A percentile compares a stretch with the other conserved stretches of the same genome.
Evolutionary conservation across 306 rosid species (phyloP).

Genomic region (Aeschynomene evenia): DNA sequence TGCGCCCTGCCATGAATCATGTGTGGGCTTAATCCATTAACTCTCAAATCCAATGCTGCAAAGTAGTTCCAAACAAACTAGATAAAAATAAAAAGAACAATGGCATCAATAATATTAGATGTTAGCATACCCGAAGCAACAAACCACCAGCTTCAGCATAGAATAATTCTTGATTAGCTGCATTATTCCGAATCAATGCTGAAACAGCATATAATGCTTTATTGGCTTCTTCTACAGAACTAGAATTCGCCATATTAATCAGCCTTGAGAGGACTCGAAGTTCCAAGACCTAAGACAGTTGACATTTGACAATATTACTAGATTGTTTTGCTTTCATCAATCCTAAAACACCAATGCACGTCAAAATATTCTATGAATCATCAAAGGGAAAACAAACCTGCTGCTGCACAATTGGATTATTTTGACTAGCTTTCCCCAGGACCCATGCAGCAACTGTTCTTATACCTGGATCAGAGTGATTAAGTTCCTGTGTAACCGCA

Average conservation of each 20-base stretch:
- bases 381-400: constrained; percentile 49
- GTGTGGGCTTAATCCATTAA: too few relatives aligned
- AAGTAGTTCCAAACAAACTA: background rate
- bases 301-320: constrained; percentile 18
- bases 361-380: constrained; percentile 7
- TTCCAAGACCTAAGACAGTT: constrained; percentile 57
- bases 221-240: constrained; percentile 67
- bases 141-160: constrained; percentile 59
- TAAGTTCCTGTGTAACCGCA: constrained; percentile 53
- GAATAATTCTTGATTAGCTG: constrained; percentile 63
- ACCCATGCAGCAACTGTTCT: constrained; percentile 84
- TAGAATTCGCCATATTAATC: constrained; percentile 67
- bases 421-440: constrained; percentile 83
- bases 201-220: constrained; percentile 89
- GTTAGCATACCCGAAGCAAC: constrained; percentile 63
- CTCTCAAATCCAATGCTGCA: background rate
- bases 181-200: constrained; percentile 64
- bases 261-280: constrained; percentile 65
- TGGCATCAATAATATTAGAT: background rate
- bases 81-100: background rate
- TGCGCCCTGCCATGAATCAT: too few relatives aligned
- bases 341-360: constrained; percentile 4
- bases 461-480: constrained; percentile 58
- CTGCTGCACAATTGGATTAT: constrained; percentile 72
- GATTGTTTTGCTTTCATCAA: constrained; percentile 22